phyloP scores from a whole-genome alignment of 306 rosid species.

The Pyrus pyrifolia region DNA sequence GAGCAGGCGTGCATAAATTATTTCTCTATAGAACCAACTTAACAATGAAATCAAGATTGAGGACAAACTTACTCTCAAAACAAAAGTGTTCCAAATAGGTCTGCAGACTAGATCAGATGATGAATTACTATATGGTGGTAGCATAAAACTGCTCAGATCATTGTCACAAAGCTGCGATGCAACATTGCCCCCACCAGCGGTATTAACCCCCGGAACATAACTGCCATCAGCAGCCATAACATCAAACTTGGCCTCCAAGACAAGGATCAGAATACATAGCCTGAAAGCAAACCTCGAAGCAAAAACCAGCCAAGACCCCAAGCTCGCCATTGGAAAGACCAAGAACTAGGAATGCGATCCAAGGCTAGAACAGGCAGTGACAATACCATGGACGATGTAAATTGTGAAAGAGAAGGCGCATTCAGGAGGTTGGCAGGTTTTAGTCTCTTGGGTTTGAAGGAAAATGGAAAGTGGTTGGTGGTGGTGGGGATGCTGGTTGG shows the following conservation, averaged over 20 bases:
- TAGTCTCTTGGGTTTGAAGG: conserved; percentile 70
- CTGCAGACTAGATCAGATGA: conserved; percentile 48
- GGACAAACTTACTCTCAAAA: conserved; percentile 57
- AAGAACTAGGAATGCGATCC: conserved; percentile 14
- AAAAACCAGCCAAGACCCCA: conserved; percentile 19
- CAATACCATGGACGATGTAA: conserved; percentile 27
- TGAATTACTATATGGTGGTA: conserved; percentile 73
- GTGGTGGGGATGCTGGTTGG: conserved; percentile 40
- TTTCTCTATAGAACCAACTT: background rate
- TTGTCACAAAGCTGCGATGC: conserved; percentile 38
- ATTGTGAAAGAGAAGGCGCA: conserved; percentile 29
- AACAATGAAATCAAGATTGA: background rate
- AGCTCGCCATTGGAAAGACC: conserved; percentile 44
- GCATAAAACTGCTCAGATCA: conserved; percentile 66
- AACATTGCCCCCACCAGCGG: background rate
- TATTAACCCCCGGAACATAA: conserved; percentile 9
- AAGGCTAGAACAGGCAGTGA: conserved; percentile 18
- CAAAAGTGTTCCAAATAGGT: conserved; percentile 85
- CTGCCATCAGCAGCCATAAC: conserved; percentile 30
- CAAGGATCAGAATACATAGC: conserved; percentile 31
- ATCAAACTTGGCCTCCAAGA: conserved; percentile 24
- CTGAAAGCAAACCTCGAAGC: conserved; percentile 19
- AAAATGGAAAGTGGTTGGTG: conserved; percentile 35
- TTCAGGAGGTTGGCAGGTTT: conserved; percentile 42
- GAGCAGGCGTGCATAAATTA: too few species aligned